Base-by-base conservation (phyloP, 176 grass and related monocot species). In the Carex myosuroides region DNA sequence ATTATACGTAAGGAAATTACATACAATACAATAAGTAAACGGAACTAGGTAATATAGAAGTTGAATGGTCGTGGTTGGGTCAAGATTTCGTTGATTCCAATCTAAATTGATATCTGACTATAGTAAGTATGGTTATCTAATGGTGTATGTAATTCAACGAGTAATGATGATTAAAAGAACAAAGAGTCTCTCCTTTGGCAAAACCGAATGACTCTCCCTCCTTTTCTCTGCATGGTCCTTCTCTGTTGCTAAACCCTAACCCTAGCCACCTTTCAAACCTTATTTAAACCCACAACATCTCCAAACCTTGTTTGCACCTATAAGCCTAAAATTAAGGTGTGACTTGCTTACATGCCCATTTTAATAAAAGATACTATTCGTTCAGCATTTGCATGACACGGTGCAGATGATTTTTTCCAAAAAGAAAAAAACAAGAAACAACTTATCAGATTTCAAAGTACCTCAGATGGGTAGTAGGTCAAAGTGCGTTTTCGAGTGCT, bases 401-500 rank as follows among this genome's bases (percentile, higher is more conserved):
- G 3, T 73, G 42, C 44, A 73, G 42, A 52, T 50, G 4, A 18
- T 12, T 64, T 32, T 24, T 37, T 6, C 37, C 21, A 75, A 32
- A 74, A 26, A 42, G 30, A 83, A 7, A 67, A 11, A 55, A 56
- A 2, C 5, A 6, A 6, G 75, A 44, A 75, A 63, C 20, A 11
- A 75, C 24, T 50, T 67, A 21, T 64, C 14, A 6, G 80, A 83
- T 78, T 70, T 30, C 61, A 85, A 68, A 55, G 74, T 88, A 99
- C 97, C 88, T 99, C 91, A 12, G 93, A 96, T 72, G 97, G 97
- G 73, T 94, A 87, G 87, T 96, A 99, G 74, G 91, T 92, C 79
- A 94, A 60, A 9, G 89, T 85, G 58, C 18, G 78, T 30, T 89
- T 93, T 82, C 97, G 91, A 22, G 85, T 92, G 87, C 97, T 92